These are phyloP conservation scores for Auricularia sp. DNA, from an alignment of 768 basidiomycete genomes.

Conservation along the genomic window DNA sequence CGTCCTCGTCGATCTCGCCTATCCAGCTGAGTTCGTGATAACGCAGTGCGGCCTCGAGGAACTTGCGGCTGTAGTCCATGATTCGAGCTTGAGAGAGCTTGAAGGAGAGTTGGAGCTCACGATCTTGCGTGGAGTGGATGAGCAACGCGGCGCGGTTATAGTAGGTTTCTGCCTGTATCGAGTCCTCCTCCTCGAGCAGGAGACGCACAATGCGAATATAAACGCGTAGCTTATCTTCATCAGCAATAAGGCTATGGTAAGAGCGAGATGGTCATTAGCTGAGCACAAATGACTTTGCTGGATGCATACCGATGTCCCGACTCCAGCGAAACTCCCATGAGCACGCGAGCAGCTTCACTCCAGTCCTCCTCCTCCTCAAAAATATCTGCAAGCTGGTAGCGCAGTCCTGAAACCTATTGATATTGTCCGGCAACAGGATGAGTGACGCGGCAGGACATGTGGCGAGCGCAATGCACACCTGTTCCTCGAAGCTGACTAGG, in stretches of 20 bases:
- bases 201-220: constrained; percentile 93
- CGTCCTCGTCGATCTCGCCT: constrained; percentile 86
- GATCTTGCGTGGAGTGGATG: constrained; percentile 69
- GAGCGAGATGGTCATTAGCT: not conserved
- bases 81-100: constrained; percentile 93
- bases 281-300: not conserved
- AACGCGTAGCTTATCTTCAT: constrained; percentile 79
- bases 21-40: constrained; percentile 95
- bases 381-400: constrained; percentile 86
- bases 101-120: constrained; percentile 71
- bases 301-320: constrained; percentile 65
- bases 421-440: constrained; percentile 3
- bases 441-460: not conserved
- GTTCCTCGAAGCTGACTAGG: constrained; percentile 90
- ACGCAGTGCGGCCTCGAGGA: constrained; percentile 85
- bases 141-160: constrained; percentile 92
- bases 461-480: constrained; percentile 41
- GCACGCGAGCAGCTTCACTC: constrained; percentile 82
- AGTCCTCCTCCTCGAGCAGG: constrained; percentile 92
- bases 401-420: constrained; percentile 64
- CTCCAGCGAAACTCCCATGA: constrained; percentile 89
- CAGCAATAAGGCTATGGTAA: constrained; percentile 32
- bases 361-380: constrained; percentile 87
- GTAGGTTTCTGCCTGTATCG: constrained; percentile 94
- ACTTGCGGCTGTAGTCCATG: constrained; percentile 84